Base-by-base conservation (phyloP, 305 asterid species). In the Coffea humblotiana region DNA sequence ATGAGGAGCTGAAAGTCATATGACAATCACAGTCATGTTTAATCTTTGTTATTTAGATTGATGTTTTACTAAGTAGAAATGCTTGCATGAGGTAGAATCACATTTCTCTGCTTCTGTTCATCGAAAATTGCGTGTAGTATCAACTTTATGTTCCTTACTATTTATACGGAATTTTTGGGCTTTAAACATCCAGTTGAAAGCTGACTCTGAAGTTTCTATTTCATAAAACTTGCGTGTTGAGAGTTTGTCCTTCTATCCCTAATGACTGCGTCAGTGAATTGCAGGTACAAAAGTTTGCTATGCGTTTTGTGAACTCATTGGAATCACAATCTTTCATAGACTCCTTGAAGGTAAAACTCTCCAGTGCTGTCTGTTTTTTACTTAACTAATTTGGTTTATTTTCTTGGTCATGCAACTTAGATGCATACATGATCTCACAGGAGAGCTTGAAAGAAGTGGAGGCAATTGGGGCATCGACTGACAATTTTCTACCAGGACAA, bases 271-370 rank as follows among this genome's bases (percentile, higher is more conserved):
- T 1, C 5, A 35, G 58, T 71, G 29, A 54, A 66, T 25, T 75
- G 78, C 83, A 75, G 83, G 78, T 71, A 51, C 85, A 81, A 79
- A 80, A 67, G 69, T 78, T 83, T 49, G 75, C 49, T 0, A 72
- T 80, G 85, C 79, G 81, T 32, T 83, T 85, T 71, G 25, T 23
- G 51, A 67, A 75, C 69, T 65, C 81, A 58, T 64, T 83, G 43
- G 68, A 83, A 45, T 54, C 82, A 63, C 67, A 69, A 63, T 45
- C 73, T 13, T 83, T 75, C 61, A 37, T 74, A 18, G 78, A 54
- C 18, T 54, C 79, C 8, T 27, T 78, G 27, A 70, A 75, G 74
- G 83, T 79, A 43, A 29, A 54, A 52, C 21, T 60, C 18, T 71
- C 1, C 48, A 29, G 32, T 74, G 8, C 58, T 65, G 7, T 54